Percentiles rank a stretch among this genome's conserved stretches.
Evolutionary conservation across 2,329 filamentous ascomycete genomes (phyloP).

Genomic region (Colletotrichum chlorophyti): DNA sequence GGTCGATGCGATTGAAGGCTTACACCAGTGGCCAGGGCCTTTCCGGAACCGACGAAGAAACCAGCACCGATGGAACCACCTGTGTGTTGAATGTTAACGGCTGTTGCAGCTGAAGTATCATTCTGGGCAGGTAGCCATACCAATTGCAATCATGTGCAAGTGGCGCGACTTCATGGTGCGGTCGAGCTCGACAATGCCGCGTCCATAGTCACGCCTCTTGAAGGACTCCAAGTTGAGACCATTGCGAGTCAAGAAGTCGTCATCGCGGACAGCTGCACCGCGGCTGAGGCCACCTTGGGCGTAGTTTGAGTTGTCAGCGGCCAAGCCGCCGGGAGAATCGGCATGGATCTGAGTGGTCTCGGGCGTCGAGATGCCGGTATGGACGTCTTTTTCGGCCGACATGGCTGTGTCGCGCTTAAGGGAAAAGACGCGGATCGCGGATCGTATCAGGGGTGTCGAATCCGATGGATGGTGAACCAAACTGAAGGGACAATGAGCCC

Average conservation of each 20-base stretch:
- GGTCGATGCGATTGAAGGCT: constrained; percentile 23
- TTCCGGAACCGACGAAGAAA: constrained; percentile 66
- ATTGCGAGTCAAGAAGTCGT: constrained; percentile 31
- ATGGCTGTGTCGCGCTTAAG: background rate
- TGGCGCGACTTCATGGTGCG: constrained; percentile 51
- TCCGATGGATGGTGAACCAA: background rate
- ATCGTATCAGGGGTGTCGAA: background rate
- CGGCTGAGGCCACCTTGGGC: background rate
- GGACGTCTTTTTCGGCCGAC: constrained; percentile 19
- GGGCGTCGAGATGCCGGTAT: constrained; percentile 21
- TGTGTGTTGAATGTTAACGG: too few relatives aligned
- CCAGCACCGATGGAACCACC: constrained; percentile 61
- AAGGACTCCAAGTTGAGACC: constrained; percentile 34
- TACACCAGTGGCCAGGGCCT: constrained; percentile 55
- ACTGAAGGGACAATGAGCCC: background rate
- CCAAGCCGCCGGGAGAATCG: background rate
- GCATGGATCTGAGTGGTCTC: constrained; percentile 20
- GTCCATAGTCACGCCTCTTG: constrained; percentile 31
- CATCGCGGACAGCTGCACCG: constrained; percentile 2
- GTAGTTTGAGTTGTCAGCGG: too few relatives aligned
- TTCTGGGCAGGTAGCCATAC: too few relatives aligned
- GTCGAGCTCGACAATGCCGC: constrained; percentile 33
- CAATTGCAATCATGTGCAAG: constrained; percentile 59
- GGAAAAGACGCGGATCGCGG: background rate
- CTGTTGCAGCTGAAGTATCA: too few relatives aligned